These are phyloP conservation scores for Wickerhamomyces sp. DNA, from an alignment of 1,139 yeast genomes.

Conservation along the genomic window DNA sequence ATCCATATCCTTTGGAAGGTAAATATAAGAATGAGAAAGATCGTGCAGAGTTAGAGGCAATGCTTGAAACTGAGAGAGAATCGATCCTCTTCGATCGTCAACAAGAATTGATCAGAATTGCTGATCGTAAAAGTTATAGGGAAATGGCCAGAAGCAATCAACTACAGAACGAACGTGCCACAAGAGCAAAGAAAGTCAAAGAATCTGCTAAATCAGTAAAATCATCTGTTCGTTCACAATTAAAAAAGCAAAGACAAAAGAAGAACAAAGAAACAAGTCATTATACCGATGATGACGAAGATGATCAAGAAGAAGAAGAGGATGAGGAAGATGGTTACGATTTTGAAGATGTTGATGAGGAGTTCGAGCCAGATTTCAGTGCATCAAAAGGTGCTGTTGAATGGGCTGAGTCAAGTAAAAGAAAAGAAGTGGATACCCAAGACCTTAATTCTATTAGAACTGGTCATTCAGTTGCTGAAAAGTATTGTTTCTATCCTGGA, in stretches of 20 bases:
- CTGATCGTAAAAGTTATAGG: constrained; percentile 76
- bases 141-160: constrained; percentile 67
- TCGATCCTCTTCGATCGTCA: constrained; percentile 85
- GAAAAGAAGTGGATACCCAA: constrained; percentile 36
- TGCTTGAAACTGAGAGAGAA: constrained; percentile 93
- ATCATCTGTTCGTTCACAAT: constrained; percentile 66
- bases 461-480: constrained; percentile 71
- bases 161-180: constrained; percentile 33
- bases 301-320: constrained; percentile 30
- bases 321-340: constrained; percentile 33
- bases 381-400: constrained; percentile 26
- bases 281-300: constrained; percentile 38
- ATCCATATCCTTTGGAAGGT: constrained; percentile 93
- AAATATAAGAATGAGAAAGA: constrained; percentile 83
- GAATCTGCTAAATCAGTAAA: constrained; percentile 32
- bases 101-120: constrained; percentile 83
- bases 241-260: constrained; percentile 79
- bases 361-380: constrained; percentile 29
- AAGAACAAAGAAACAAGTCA: constrained; percentile 38
- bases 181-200: constrained; percentile 23
- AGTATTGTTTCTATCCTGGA: constrained; percentile 77
- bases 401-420: constrained; percentile 38
- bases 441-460: constrained; percentile 70
- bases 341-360: constrained; percentile 39
- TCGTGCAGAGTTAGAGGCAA: constrained; percentile 54